phyloP scores from a whole-genome alignment of 768 basidiomycete species.

The Rhodocollybia butyracea region DNA sequence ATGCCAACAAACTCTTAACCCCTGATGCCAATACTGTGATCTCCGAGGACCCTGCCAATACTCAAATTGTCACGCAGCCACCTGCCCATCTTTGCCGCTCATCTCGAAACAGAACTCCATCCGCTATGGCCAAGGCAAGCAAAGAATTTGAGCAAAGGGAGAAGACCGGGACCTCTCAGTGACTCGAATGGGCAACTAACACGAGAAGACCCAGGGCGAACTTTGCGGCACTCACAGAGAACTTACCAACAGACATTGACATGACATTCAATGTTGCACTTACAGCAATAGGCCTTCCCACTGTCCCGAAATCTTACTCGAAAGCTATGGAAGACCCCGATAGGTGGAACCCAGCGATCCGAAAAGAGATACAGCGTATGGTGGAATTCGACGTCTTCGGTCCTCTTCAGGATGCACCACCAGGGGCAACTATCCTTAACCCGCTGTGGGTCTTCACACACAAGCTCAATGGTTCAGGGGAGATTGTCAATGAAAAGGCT shows the following conservation, averaged over 20 bases:
- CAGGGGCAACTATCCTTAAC: background rate
- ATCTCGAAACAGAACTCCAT: background rate
- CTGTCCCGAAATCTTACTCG: background rate
- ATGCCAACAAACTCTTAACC: conserved; percentile 10
- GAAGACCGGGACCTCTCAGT: background rate
- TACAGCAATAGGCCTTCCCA: background rate
- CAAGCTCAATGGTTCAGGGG: conserved; percentile 24
- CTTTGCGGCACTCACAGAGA: background rate
- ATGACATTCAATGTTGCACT: background rate
- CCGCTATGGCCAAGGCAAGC: background rate
- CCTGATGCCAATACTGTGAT: conserved; percentile 19
- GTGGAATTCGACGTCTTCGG: conserved; percentile 3
- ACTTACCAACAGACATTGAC: background rate
- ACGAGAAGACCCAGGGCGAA: background rate
- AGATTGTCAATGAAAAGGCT: conserved; percentile 20
- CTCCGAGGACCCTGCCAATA: background rate
- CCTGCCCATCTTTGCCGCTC: background rate
- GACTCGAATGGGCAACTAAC: background rate
- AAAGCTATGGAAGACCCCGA: background rate
- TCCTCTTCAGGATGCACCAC: background rate
- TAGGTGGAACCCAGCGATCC: background rate
- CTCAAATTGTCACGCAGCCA: background rate
- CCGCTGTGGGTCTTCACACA: conserved; percentile 18
- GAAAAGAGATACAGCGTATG: background rate
- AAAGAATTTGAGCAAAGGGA: background rate